These are phyloP conservation scores for Pleurotus ostreatus DNA, from an alignment of 768 basidiomycete genomes.

Conservation along the genomic window DNA sequence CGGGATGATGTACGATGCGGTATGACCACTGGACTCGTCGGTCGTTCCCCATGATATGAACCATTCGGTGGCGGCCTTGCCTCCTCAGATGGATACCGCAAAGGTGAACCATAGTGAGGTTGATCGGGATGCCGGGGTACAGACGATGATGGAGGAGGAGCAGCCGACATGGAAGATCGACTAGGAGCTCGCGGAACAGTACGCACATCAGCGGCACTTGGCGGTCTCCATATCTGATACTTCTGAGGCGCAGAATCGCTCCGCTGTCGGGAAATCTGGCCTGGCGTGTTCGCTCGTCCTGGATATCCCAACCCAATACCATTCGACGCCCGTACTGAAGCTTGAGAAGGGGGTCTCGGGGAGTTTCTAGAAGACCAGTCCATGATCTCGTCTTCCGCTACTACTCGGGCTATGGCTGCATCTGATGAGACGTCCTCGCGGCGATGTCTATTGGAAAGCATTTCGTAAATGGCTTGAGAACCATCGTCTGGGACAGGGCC, in stretches of 20 bases:
- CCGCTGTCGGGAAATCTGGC: constrained; percentile 2
- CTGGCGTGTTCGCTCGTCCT: constrained; percentile 2
- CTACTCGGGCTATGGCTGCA: constrained; percentile 2
- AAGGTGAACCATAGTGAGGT: constrained; percentile 5
- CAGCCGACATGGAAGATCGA: not conserved
- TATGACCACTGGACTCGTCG: constrained; percentile 5
- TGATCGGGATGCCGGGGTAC: not conserved
- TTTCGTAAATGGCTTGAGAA: constrained; percentile 8
- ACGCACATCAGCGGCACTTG: constrained; percentile 4
- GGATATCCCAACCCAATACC: constrained; percentile 3
- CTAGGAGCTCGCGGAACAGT: constrained; percentile 4
- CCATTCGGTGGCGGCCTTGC: not conserved
- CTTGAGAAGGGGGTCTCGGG: constrained; percentile 6
- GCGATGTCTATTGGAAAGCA: constrained; percentile 1
- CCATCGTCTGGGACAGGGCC: constrained; percentile 6
- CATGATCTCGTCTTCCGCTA: constrained; percentile 7
- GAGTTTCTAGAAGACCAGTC: constrained; percentile 6
- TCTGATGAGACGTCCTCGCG: constrained; percentile 1
- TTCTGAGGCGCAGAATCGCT: constrained; percentile 7
- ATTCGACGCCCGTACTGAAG: not conserved
- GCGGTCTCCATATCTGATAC: constrained; percentile 8
- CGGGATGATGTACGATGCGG: constrained; percentile 6
- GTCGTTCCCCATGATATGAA: not conserved
- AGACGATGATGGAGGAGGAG: not conserved
- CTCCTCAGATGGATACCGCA: constrained; percentile 5